Percentiles rank a stretch among this genome's conserved stretches.
phyloP scores from a whole-genome alignment of 257 asterid genomes.

The Plantago major region DNA sequence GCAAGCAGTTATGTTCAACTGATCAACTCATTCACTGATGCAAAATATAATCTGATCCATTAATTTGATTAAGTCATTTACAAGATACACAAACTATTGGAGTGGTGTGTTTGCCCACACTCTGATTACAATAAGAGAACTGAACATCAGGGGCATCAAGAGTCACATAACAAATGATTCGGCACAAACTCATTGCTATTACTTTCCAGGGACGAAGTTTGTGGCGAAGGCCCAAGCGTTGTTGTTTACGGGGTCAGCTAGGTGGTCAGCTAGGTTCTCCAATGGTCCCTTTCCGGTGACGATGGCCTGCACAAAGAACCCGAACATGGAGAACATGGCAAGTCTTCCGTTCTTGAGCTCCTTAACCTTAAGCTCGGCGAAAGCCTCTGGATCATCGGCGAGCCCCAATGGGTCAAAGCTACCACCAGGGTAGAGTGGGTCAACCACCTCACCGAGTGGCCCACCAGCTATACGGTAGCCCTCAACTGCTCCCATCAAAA shows the following conservation, averaged over 20 bases:
- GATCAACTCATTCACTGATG: too few relatives aligned
- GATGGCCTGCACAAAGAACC: constrained; percentile 8
- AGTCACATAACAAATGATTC: too few relatives aligned
- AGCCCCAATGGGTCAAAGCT: constrained; percentile 11
- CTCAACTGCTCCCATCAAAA: constrained; percentile 10
- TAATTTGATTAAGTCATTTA: too few relatives aligned
- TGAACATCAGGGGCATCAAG: too few relatives aligned
- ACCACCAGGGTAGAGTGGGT: constrained; percentile 11
- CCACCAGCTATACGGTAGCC: constrained; percentile 11
- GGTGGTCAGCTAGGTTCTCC: constrained; percentile 5
- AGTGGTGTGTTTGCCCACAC: too few relatives aligned
- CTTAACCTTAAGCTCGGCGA: constrained; percentile 9
- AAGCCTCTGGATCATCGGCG: constrained; percentile 1
- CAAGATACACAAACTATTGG: too few relatives aligned
- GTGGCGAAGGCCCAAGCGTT: constrained; percentile 12
- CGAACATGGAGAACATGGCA: constrained; percentile 12
- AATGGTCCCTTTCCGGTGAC: constrained; percentile 7
- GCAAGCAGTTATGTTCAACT: too few relatives aligned
- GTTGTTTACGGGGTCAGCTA: constrained; percentile 10
- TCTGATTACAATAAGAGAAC: too few relatives aligned
- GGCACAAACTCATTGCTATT: not conserved
- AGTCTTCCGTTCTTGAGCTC: constrained; percentile 13
- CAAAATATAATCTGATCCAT: too few relatives aligned
- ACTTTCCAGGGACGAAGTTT: constrained; percentile 9
- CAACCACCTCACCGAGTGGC: constrained; percentile 9